Evolutionary conservation across 1,284 basidiomycete species (phyloP), one percentile per base, ranked within the genome.

Genomic region (Naganishia sp.): DNA sequence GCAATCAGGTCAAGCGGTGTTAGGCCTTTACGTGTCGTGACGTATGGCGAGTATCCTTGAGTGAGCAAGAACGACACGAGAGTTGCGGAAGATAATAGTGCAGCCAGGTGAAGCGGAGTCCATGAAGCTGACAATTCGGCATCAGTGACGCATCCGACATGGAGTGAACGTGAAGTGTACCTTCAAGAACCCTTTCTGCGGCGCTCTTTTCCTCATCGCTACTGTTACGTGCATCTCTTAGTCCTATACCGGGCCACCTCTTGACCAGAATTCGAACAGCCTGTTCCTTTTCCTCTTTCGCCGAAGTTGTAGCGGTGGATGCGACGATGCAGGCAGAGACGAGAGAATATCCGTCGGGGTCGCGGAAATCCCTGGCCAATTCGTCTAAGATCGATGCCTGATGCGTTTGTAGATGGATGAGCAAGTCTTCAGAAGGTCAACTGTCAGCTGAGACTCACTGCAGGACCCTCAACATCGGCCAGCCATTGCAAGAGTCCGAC

Each of bases 41-140:
- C 84, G 64, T 90, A 86, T 0, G 90, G 87, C 13, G 90, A 91
- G 65, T 90, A 90, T 47, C 94, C 93, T 71, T 92, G 90, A 18
- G 91, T 94, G 79, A 98, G 88, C 31, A 99, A 83, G 82, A 92
- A 90, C 0, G 93, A 92, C 42, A 97, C 87, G 18, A 98, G 83
- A 0, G 94, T 94, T 6, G 94, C 89, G 42, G 95, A 92, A 15
- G 92, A 88, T 53, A 92, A 82, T 65, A 97, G 81, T 17, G 89
- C 90, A 11, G 94, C 93, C 81, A 95, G 90, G 76, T 97, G 95
- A n/a, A 99, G 82, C 1, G 94, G 88, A 3, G 92, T 94, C 94
- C 94, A 98, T 47, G 94, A 94, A 67, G 85, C 91, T 92, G 25
- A 23, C 1, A 39, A 39, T 39, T 39, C 35, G 28, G 28, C 35